phyloP scores from a whole-genome alignment of 1,139 yeast genomes.

The Suhomyces maxii region DNA sequence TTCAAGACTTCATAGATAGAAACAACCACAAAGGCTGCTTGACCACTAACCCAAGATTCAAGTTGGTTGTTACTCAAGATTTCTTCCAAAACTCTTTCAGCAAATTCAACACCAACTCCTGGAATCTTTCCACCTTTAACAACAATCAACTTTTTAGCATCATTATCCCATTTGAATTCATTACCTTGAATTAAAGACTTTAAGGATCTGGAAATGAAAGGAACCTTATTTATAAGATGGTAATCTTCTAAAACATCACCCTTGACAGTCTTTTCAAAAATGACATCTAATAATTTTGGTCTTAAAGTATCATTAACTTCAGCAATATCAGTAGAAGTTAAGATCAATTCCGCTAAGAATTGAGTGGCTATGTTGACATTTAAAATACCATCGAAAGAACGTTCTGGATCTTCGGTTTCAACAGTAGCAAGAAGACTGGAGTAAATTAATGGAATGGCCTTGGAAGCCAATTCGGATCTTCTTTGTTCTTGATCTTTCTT shows the following conservation, averaged over 20 bases:
- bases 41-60: conserved; percentile 70
- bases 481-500: conserved; percentile 83
- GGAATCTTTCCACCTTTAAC: conserved; percentile 47
- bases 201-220: conserved; percentile 75
- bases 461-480: conserved; percentile 64
- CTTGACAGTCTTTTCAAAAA: conserved; percentile 55
- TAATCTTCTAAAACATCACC: conserved; percentile 71
- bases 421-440: conserved; percentile 51
- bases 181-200: conserved; percentile 78
- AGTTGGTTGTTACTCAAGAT: conserved; percentile 46
- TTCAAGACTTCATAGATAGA: conserved; percentile 60
- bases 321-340: conserved; percentile 50
- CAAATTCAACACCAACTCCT: conserved; percentile 65
- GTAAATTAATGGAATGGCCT: conserved; percentile 67
- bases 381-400: conserved; percentile 42
- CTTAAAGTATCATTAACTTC: conserved; percentile 47
- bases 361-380: conserved; percentile 80
- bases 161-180: conserved; percentile 59
- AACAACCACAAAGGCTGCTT: conserved; percentile 81
- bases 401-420: conserved; percentile 24
- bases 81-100: conserved; percentile 53
- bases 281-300: conserved; percentile 52
- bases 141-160: conserved; percentile 55
- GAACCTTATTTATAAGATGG: conserved; percentile 65
- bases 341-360: conserved; percentile 71